Evolutionary conservation across 176 grass and related monocot genomes (phyloP).

Genomic region (Triticum timopheevii): DNA sequence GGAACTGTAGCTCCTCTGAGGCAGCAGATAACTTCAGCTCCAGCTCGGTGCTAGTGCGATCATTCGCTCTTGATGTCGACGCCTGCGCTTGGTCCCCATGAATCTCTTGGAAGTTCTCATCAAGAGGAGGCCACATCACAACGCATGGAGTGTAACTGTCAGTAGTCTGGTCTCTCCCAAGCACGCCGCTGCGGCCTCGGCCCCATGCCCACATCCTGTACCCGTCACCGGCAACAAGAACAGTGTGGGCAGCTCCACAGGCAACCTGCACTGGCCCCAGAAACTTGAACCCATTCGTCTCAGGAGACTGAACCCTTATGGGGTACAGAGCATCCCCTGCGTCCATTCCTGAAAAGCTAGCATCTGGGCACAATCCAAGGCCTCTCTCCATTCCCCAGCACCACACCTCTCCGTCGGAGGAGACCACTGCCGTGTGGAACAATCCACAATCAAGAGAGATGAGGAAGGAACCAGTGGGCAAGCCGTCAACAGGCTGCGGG

Average conservation of each 20-base stretch:
- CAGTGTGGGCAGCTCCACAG: slow-evolving; percentile 93
- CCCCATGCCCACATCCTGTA: slow-evolving; percentile 97
- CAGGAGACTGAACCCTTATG: slow-evolving; percentile 70
- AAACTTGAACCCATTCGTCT: slow-evolving; percentile 76
- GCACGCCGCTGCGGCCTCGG: slow-evolving; percentile 80
- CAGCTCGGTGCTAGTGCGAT: slow-evolving; percentile 33
- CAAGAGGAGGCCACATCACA: slow-evolving; percentile 82
- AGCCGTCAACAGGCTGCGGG: slow-evolving; percentile 69
- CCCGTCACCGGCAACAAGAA: slow-evolving; percentile 92
- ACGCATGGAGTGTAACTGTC: slow-evolving; percentile 78
- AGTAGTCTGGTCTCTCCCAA: slow-evolving; percentile 57
- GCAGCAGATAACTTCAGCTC: slow-evolving; percentile 61
- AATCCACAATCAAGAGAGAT: slow-evolving; percentile 95
- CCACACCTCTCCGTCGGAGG: slow-evolving; percentile 88
- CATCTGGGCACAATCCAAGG: slow-evolving; percentile 88
- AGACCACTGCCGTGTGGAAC: slow-evolving; percentile 89
- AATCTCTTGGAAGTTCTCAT: slow-evolving; percentile 48
- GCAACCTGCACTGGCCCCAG: slow-evolving; percentile 64
- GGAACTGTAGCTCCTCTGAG: slow-evolving; percentile 57
- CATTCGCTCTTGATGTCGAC: slow-evolving; percentile 34
- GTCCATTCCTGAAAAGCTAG: slow-evolving; percentile 74
- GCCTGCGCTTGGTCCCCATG: slow-evolving; percentile 18
- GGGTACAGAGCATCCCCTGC: slow-evolving; percentile 81
- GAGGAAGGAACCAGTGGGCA: slow-evolving; percentile 70
- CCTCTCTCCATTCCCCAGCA: slow-evolving; percentile 99